phyloP scores from a whole-genome alignment of 2,329 filamentous ascomycete genomes.

The Fusarium chaquense region DNA sequence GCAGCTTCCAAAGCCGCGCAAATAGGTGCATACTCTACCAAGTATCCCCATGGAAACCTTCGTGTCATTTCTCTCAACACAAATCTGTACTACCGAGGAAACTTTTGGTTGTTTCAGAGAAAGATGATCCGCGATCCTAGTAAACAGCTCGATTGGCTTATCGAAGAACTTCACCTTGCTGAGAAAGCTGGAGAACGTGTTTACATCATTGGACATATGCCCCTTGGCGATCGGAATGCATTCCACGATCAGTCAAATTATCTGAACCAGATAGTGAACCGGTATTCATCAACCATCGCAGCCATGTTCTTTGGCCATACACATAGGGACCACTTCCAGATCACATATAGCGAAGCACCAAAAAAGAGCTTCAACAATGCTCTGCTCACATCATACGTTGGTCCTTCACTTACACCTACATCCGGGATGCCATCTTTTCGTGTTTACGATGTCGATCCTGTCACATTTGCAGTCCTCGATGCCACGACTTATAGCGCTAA shows the following conservation, averaged over 20 bases:
- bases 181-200: conserved; percentile 65
- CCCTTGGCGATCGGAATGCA: conserved; percentile 62
- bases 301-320: conserved; percentile 70
- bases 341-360: conserved; percentile 64
- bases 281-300: conserved; percentile 66
- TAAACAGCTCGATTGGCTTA: conserved; percentile 66
- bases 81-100: conserved; percentile 69
- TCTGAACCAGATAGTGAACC: conserved; percentile 65
- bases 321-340: conserved; percentile 67
- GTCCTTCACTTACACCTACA: conserved; percentile 66
- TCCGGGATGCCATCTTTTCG: conserved; percentile 69
- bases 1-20: conserved; percentile 50
- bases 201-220: conserved; percentile 70
- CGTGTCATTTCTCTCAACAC: conserved; percentile 71
- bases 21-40: conserved; percentile 64
- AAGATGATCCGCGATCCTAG: conserved; percentile 64
- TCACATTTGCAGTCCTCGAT: conserved; percentile 67
- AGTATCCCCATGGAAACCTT: conserved; percentile 60
- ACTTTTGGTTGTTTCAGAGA: conserved; percentile 67
- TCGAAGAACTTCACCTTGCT: conserved; percentile 64
- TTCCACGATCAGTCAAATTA: conserved; percentile 66
- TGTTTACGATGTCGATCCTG: conserved; percentile 69
- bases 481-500: conserved; percentile 66
- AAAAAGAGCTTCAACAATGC: conserved; percentile 58
- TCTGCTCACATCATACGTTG: conserved; percentile 64